phyloP scores from a whole-genome alignment of 208 protist species.

The Acanthamoeba healyi region DNA sequence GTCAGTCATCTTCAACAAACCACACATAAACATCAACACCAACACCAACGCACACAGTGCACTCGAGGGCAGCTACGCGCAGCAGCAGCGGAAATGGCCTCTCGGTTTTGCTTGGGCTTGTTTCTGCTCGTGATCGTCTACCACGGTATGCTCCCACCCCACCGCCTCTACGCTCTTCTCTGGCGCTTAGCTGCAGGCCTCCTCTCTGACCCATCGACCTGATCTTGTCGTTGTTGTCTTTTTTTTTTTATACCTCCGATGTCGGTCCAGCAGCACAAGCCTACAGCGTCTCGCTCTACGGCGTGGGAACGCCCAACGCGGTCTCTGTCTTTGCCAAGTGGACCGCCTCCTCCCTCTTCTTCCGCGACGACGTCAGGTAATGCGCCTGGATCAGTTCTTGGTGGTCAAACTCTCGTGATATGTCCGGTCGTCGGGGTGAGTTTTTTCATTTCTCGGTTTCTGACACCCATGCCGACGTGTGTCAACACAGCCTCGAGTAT shows the following conservation, averaged over 20 bases:
- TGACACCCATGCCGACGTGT: too few relatives aligned
- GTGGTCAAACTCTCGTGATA: not conserved
- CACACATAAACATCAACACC: too few relatives aligned
- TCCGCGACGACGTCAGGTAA: not conserved
- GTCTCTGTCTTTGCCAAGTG: not conserved
- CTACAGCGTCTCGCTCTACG: not conserved
- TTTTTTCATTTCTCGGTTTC: too few relatives aligned
- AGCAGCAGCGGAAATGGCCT: not conserved
- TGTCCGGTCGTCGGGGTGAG: too few relatives aligned
- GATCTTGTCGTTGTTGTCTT: too few relatives aligned
- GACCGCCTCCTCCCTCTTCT: not conserved
- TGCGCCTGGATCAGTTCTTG: not conserved
- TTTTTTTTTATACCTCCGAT: too few relatives aligned
- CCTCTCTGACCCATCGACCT: not conserved
- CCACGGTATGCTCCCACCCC: not conserved
- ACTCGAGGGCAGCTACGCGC: not conserved
- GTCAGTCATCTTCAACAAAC: too few relatives aligned
- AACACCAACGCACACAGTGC: too few relatives aligned
- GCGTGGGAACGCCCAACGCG: not conserved
- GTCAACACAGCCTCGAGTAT: not conserved
- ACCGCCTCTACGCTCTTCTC: not conserved
- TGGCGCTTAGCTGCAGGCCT: not conserved
- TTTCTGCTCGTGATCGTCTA: not conserved
- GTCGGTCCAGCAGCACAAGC: not conserved
- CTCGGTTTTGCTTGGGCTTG: not conserved